phyloP scores from a whole-genome alignment of 805 yeast genomes.

The Ogataea trehalophila region DNA sequence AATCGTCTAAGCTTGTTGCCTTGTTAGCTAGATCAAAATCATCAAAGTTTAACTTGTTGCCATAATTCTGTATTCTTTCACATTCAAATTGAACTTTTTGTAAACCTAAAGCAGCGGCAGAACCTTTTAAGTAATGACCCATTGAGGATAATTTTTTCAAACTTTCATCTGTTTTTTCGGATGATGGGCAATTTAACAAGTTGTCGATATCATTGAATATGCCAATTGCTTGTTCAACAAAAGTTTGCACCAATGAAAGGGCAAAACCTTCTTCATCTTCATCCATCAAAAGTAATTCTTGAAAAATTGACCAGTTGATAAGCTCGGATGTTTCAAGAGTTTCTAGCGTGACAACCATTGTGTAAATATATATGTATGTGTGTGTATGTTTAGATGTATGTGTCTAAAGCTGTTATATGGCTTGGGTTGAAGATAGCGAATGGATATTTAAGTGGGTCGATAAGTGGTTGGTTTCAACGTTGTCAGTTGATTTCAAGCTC shows the following conservation, averaged over 20 bases:
- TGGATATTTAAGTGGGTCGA: too few species aligned
- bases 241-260: constrained; percentile 69
- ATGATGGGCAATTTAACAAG: constrained; percentile 31
- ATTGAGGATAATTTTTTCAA: constrained; percentile 60
- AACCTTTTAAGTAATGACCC: constrained; percentile 94
- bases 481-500: too few species aligned
- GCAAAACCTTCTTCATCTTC: constrained; percentile 94
- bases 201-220: constrained; percentile 70
- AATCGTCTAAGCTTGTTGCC: constrained; percentile 30
- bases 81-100: constrained; percentile 79
- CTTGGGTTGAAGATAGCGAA: too few species aligned
- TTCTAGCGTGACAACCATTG: constrained; percentile 24
- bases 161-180: constrained; percentile 30
- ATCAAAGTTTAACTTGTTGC: constrained; percentile 40
- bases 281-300: constrained; percentile 90
- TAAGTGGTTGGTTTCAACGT: too few species aligned
- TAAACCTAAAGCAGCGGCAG: constrained; percentile 91
- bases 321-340: constrained; percentile 48
- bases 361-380: neutral
- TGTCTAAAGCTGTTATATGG: too few species aligned
- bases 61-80: constrained; percentile 90
- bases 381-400: neutral
- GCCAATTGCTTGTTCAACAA: constrained; percentile 81
- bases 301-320: constrained; percentile 84
- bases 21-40: constrained; percentile 22